Conservation (phyloP, 2,329 filamentous ascomycete species). For the Cordyceps militaris region DNA sequence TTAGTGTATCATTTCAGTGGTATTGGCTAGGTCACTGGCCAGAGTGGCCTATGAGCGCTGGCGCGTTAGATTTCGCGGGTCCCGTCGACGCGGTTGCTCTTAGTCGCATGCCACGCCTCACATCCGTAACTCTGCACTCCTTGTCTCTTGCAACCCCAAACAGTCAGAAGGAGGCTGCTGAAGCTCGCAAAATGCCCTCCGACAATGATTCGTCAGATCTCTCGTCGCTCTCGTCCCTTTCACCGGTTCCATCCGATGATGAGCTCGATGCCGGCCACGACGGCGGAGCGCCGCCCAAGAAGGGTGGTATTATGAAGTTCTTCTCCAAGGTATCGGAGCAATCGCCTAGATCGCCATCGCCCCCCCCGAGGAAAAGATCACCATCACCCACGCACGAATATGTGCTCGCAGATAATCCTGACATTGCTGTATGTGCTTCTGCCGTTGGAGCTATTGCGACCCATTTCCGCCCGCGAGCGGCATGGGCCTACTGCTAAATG, state of each 20-base stretch:
- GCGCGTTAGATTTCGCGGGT: constrained; percentile 24
- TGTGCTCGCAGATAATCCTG: constrained; percentile 80
- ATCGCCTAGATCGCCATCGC: constrained; percentile 51
- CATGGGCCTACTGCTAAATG: constrained; percentile 17
- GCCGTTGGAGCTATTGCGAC: neutral
- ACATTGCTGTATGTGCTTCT: constrained; percentile 72
- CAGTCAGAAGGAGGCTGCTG: constrained; percentile 23
- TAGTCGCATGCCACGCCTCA: constrained; percentile 15
- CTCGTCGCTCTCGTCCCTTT: constrained; percentile 48
- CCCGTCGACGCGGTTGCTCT: constrained; percentile 14
- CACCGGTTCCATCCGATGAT: constrained; percentile 37
- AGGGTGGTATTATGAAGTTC: constrained; percentile 59
- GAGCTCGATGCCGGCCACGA: constrained; percentile 42
- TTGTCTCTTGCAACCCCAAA: constrained; percentile 26
- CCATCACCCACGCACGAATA: constrained; percentile 88
- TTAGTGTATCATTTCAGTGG: constrained; percentile 9
- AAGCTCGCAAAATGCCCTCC: constrained; percentile 42
- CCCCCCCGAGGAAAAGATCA: constrained; percentile 68
- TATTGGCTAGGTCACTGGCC: neutral
- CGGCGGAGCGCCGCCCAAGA: constrained; percentile 33
- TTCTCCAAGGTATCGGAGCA: constrained; percentile 51
- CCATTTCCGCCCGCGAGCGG: neutral
- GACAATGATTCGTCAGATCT: constrained; percentile 59
- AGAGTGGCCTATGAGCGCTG: constrained; percentile 11
- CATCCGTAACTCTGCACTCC: constrained; percentile 13